Conservation (phyloP, 805 yeast species). For the Wickerhamomyces rabaulensis region DNA sequence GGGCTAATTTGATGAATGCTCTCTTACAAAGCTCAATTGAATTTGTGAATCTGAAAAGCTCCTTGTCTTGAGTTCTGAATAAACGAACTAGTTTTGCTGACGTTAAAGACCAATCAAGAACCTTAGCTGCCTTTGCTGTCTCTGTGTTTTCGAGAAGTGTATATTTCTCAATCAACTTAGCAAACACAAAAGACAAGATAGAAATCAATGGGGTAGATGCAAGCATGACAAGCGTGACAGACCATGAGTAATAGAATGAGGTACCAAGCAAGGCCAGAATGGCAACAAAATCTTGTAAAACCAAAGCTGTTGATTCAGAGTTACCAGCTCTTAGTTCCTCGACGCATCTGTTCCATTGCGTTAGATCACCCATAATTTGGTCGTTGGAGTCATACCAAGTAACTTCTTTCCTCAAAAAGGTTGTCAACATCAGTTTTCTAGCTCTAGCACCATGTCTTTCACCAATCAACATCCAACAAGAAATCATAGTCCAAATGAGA, state of each 20-base stretch:
- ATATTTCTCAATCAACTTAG: slow-evolving; percentile 43
- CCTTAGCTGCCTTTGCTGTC: slow-evolving; percentile 51
- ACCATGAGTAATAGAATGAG: slow-evolving; percentile 79
- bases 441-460: slow-evolving; percentile 62
- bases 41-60: slow-evolving; percentile 37
- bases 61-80: slow-evolving; percentile 51
- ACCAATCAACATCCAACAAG: slow-evolving; percentile 65
- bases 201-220: slow-evolving; percentile 69
- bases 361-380: slow-evolving; percentile 55
- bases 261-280: slow-evolving; percentile 51
- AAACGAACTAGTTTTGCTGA: slow-evolving; percentile 57
- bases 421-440: slow-evolving; percentile 38
- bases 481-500: slow-evolving; percentile 48
- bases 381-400: slow-evolving; percentile 60
- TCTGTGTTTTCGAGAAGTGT: slow-evolving; percentile 52
- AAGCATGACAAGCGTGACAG: slow-evolving; percentile 71
- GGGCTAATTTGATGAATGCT: slow-evolving; percentile 39
- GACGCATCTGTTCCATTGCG: slow-evolving; percentile 64
- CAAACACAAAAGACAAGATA: slow-evolving; percentile 41
- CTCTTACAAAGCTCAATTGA: slow-evolving; percentile 27
- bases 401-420: slow-evolving; percentile 41
- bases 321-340: slow-evolving; percentile 68
- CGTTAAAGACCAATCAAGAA: slow-evolving; percentile 65
- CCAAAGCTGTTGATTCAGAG: slow-evolving; percentile 59
- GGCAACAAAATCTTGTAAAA: slow-evolving; percentile 49